Base-by-base conservation (phyloP, 202 grass and related monocot genomes). In the Carex arenaria region DNA sequence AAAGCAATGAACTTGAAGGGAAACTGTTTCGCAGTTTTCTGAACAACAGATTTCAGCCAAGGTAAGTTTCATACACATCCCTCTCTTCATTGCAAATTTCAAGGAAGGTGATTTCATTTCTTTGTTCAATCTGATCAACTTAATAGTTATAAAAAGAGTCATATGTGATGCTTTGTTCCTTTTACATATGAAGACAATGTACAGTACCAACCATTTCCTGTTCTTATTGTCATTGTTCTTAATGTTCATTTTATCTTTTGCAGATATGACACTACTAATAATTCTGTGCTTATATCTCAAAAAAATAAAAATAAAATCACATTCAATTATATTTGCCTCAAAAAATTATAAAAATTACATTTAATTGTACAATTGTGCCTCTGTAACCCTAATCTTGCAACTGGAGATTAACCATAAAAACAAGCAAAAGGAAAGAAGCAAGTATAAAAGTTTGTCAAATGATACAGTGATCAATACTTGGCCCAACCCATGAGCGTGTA, bases 31-130 rank as follows among this genome's bases (percentile, higher is more conserved):
- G 67, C 51, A 72, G 84, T n/a, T 93, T 90, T 60, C 78, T 93
- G 80, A 83, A 38, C 32, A 74, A 85, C 67, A 88, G 88, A 87
- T 93, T 93, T 83, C 69, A 82, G 68, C 88, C 88, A 17, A 90
- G 86, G 91, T 93, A 84, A 51, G 14, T 11, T 49, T 67, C 47
- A 67, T 43, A 43, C 4, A 43, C 12, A 28, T 6, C 3, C 32
- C 32, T n/a, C 13, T 26, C 26, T 57, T 76, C 23, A 10, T 72
- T 72, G 11, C n/a, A 15, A 28, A 52, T 45, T 70, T 67, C 20
- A 74, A 52, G 70, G 5, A 14, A 53, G 52, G 20, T 17, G 70
- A 52, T 51, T 30, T 49, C 8, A 71, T 49, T 51, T 72, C 4
- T 20, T 72, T 43, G 45, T 75, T 31, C 20, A 55, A 49, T 51